Conservation (phyloP, 306 rosid species). For the Lablab purpureus region DNA sequence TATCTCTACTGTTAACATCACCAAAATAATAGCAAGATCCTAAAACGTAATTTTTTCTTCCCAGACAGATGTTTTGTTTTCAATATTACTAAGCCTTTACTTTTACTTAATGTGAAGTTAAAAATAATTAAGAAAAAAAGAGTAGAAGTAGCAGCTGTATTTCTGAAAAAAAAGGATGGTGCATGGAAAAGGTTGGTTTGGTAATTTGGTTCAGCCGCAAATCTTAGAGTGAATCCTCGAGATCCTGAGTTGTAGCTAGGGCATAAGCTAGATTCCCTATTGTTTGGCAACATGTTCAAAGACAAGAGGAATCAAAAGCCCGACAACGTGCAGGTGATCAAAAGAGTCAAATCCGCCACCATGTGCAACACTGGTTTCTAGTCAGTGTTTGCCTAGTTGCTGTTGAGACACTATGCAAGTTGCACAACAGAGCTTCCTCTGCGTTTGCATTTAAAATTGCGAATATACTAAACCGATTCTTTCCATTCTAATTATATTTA, state of each 20-base stretch:
- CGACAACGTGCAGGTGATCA: background rate
- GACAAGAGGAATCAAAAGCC: conserved; percentile 41
- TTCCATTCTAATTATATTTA: background rate
- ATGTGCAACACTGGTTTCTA: conserved; percentile 39
- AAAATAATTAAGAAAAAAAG: background rate
- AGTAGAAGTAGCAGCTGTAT: background rate
- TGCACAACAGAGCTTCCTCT: conserved; percentile 29
- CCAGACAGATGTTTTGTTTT: no score
- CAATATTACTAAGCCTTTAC: no score
- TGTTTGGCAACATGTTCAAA: background rate
- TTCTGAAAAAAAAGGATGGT: background rate
- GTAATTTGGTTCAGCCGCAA: conserved; percentile 17
- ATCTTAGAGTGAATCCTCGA: background rate
- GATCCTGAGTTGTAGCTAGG: background rate
- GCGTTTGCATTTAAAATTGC: background rate
- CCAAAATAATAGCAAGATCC: no score
- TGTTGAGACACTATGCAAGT: conserved; percentile 21
- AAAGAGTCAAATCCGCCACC: conserved; percentile 38
- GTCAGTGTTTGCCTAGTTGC: background rate
- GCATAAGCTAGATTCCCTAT: conserved; percentile 35
- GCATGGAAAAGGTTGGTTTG: background rate
- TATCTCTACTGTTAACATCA: no score
- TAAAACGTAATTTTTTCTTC: no score
- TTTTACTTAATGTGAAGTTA: background rate
- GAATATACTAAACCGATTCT: conserved; percentile 5